Percentiles rank a stretch among this genome's conserved stretches.
Evolutionary conservation across 345 rosid species (phyloP).

Genomic region (Populus davidiana): DNA sequence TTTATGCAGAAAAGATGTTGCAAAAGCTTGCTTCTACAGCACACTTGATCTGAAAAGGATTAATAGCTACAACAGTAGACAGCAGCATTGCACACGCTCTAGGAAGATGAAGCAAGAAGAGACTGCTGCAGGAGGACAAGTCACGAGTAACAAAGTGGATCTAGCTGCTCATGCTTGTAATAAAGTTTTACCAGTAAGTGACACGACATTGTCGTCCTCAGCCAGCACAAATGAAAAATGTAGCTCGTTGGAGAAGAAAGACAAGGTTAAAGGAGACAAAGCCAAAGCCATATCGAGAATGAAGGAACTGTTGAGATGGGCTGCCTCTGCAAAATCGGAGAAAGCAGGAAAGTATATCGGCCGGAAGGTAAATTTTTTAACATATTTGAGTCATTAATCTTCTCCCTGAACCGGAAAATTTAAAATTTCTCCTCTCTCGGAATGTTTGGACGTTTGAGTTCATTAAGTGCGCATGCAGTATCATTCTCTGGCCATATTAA

Average conservation of each 20-base stretch:
- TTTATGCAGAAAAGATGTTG: conserved; percentile 57
- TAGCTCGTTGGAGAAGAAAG: conserved; percentile 26
- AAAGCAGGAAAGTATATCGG: conserved; percentile 58
- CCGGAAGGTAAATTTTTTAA: conserved; percentile 47
- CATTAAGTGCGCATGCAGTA: background rate
- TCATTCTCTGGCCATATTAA: too few species aligned
- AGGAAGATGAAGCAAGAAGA: conserved; percentile 55
- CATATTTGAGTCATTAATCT: background rate
- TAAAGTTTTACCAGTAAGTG: conserved; percentile 50
- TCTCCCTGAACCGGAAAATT: background rate
- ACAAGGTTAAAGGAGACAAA: conserved; percentile 44
- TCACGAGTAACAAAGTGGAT: conserved; percentile 27
- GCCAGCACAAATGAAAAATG: conserved; percentile 18
- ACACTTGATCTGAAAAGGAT: conserved; percentile 42
- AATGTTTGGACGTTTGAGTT: background rate
- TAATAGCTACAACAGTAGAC: conserved; percentile 19
- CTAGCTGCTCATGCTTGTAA: conserved; percentile 34
- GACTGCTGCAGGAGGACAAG: conserved; percentile 15
- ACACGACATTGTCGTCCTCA: conserved; percentile 27
- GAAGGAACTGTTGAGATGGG: conserved; percentile 83
- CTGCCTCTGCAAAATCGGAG: conserved; percentile 64
- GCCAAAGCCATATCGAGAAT: conserved; percentile 59
- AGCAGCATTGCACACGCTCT: conserved; percentile 26
- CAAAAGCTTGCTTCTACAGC: conserved; percentile 57
- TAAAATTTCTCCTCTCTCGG: background rate